Evolutionary conservation across 2,329 filamentous ascomycete species (phyloP).

Genomic region (Aspergillus sp.): DNA sequence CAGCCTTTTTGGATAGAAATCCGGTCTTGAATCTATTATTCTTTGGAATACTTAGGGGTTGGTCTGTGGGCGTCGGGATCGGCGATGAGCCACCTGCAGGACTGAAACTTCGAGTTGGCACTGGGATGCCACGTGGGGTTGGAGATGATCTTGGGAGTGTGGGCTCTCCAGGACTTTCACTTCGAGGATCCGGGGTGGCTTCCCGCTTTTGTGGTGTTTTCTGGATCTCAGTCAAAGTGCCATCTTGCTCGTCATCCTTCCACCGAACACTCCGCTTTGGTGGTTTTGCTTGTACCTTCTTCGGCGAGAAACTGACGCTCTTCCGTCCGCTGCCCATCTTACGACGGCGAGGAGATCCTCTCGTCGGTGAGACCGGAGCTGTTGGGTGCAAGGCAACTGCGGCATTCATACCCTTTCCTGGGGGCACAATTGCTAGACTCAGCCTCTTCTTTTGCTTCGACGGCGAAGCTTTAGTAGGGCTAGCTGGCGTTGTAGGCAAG

Average conservation of each 20-base stretch:
- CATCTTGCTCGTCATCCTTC: constrained; percentile 87
- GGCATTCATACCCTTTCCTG: constrained; percentile 26
- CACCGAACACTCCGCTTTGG: constrained; percentile 81
- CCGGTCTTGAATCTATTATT: constrained; percentile 85
- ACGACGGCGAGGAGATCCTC: constrained; percentile 76
- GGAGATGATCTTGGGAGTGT: constrained; percentile 54
- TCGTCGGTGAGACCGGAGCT: constrained; percentile 62
- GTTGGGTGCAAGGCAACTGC: constrained; percentile 32
- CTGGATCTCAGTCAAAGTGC: constrained; percentile 83
- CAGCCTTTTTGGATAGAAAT: constrained; percentile 71
- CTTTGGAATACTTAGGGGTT: constrained; percentile 61
- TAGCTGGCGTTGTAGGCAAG: constrained; percentile 56
- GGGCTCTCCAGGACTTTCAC: constrained; percentile 54
- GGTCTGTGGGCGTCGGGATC: constrained; percentile 56
- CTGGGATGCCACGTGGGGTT: constrained; percentile 45
- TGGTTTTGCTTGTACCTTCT: constrained; percentile 62
- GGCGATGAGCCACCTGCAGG: constrained; percentile 54
- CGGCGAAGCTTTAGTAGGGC: constrained; percentile 67
- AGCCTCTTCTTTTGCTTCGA: constrained; percentile 68
- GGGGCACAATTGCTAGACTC: constrained; percentile 38
- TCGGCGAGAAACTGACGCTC: constrained; percentile 76
- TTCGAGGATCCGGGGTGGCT: constrained; percentile 49
- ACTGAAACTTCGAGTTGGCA: constrained; percentile 33
- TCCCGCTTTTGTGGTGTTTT: constrained; percentile 76
- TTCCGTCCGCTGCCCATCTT: constrained; percentile 66